These are phyloP conservation scores for Apiospora arundinis DNA, from an alignment of 2,329 filamentous ascomycete genomes.

Conservation along the genomic window DNA sequence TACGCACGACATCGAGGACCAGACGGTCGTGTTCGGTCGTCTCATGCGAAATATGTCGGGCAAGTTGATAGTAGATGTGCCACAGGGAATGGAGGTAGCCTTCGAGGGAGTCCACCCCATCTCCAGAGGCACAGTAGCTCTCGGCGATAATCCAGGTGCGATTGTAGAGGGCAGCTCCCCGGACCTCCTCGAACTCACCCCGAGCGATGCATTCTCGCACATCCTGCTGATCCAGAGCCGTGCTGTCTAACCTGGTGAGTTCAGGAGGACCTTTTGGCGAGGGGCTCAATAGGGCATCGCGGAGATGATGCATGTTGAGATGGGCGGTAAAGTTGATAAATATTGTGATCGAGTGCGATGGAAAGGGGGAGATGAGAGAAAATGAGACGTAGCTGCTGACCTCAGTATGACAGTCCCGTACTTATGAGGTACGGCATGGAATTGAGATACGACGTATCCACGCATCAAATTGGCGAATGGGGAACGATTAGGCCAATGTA, in stretches of 20 bases:
- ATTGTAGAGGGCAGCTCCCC: constrained; percentile 14
- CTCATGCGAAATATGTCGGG: constrained; percentile 2
- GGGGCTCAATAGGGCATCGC: not conserved
- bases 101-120: constrained; percentile 5
- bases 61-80: constrained; percentile 14
- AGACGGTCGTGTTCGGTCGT: not conserved
- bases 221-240: not conserved
- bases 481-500: no score
- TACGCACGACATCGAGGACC: constrained; percentile 3
- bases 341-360: no score
- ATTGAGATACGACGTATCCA: no score
- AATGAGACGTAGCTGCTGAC: no score
- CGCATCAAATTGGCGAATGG: no score
- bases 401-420: no score
- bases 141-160: constrained; percentile 2
- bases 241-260: not conserved
- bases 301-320: constrained; percentile 7
- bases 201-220: not conserved
- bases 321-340: no score
- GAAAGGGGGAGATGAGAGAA: no score
- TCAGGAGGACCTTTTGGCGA: not conserved
- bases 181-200: constrained; percentile 7
- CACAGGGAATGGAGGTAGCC: constrained; percentile 7
- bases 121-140: not conserved
- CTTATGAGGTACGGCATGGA: no score